Percentiles rank a stretch among this genome's conserved stretches.
Conservation (phyloP, 768 basidiomycete genomes). For the Boletus speciosus region DNA sequence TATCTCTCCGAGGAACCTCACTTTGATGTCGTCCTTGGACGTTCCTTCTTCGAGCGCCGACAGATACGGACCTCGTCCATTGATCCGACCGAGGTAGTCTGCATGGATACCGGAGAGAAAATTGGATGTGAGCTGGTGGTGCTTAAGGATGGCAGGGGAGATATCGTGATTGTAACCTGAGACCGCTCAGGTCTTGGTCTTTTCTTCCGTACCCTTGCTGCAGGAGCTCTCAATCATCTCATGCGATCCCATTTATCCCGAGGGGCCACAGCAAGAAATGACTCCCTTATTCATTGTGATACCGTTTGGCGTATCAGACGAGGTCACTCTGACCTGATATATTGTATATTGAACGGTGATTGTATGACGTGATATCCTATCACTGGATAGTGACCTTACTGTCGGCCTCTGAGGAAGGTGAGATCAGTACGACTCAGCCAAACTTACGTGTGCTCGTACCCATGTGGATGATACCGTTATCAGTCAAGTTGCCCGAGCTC, state of each 20-base stretch:
- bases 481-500: neutral
- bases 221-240: neutral
- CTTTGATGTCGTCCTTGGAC: constrained; percentile 91
- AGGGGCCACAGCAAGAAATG: neutral
- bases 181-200: neutral
- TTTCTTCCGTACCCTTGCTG: neutral
- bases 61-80: constrained; percentile 77
- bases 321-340: neutral
- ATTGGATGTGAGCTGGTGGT: constrained; percentile 91
- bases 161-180: constrained; percentile 81
- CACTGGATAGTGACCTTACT: neutral
- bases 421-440: neutral
- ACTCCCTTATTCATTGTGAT: neutral
- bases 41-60: constrained; percentile 79
- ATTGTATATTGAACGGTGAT: neutral
- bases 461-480: constrained; percentile 9
- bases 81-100: constrained; percentile 88
- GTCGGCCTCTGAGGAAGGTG: constrained; percentile 15
- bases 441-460: constrained; percentile 7
- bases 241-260: neutral
- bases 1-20: constrained; percentile 93
- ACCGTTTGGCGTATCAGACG: neutral
- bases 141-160: constrained; percentile 85
- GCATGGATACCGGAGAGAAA: constrained; percentile 89
- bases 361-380: neutral